These are phyloP conservation scores for Trichophyton mentagrophytes DNA, from an alignment of 2,329 filamentous ascomycete genomes.

Conservation along the genomic window DNA sequence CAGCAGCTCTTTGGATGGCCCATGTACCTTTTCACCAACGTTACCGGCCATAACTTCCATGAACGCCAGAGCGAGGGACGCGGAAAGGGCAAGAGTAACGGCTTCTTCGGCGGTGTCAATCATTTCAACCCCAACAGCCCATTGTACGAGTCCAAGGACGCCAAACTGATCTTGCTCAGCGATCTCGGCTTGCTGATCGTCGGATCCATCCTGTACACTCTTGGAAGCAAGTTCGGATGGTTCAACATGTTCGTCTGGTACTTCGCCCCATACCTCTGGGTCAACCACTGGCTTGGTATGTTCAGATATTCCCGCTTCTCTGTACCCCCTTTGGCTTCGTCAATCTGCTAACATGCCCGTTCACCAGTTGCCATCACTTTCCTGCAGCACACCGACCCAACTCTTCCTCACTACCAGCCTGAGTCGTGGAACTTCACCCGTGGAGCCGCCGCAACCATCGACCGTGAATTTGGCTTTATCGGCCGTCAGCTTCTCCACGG, in stretches of 20 bases:
- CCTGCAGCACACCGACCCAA: conserved; percentile 92
- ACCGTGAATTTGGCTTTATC: conserved; percentile 94
- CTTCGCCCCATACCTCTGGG: conserved; percentile 87
- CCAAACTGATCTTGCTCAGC: conserved; percentile 71
- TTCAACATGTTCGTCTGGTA: conserved; percentile 89
- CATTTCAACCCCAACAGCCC: conserved; percentile 86
- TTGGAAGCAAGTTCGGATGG: conserved; percentile 70
- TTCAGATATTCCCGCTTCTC: conserved; percentile 15
- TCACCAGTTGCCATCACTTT: conserved; percentile 79
- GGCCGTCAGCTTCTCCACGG: conserved; percentile 83
- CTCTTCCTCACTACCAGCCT: conserved; percentile 80
- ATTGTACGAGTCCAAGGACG: conserved; percentile 82
- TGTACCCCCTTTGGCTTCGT: neutral
- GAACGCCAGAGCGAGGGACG: conserved; percentile 84
- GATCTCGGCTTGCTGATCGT: conserved; percentile 66
- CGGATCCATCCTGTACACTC: conserved; percentile 47
- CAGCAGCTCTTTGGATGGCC: conserved; percentile 94
- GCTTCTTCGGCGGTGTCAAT: conserved; percentile 68
- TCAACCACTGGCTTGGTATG: conserved; percentile 97
- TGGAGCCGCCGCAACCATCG: conserved; percentile 87
- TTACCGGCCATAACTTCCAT: conserved; percentile 94
- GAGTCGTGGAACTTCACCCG: conserved; percentile 86
- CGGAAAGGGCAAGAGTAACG: conserved; percentile 83
- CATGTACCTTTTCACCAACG: conserved; percentile 79
- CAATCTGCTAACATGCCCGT: neutral